Conservation (phyloP, 768 basidiomycete species). For the Omphalotus guepiniiformis region DNA sequence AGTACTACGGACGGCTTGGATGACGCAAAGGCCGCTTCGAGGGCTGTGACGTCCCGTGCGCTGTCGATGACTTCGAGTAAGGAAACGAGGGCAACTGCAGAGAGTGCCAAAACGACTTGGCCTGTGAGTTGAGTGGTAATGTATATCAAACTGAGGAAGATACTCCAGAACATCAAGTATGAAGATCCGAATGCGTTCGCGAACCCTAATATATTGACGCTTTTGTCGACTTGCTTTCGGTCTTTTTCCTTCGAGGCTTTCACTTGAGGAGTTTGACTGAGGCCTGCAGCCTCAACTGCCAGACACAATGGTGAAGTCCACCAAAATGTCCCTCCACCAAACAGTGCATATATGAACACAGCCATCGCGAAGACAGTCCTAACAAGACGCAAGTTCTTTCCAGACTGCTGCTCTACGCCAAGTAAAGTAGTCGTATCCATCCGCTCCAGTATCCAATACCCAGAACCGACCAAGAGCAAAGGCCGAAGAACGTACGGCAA, state of each 20-base stretch:
- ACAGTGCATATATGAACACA: slow-evolving; percentile 44
- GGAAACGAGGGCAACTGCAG: slow-evolving; percentile 62
- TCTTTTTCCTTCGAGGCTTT: too few relatives aligned
- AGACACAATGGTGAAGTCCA: slow-evolving; percentile 71
- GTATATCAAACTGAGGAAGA: slow-evolving; percentile 59
- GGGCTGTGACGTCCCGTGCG: slow-evolving; percentile 61
- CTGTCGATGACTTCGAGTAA: slow-evolving; percentile 82
- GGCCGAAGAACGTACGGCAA: slow-evolving; percentile 53
- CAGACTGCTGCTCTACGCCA: slow-evolving; percentile 44
- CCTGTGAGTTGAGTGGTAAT: slow-evolving; percentile 74
- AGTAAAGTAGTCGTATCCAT: slow-evolving; percentile 55
- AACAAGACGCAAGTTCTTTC: slow-evolving; percentile 39
- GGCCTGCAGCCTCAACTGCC: slow-evolving; percentile 45
- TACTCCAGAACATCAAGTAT: slow-evolving; percentile 78
- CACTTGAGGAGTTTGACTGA: too few relatives aligned
- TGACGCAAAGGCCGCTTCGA: slow-evolving; percentile 49
- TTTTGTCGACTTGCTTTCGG: slow-evolving; percentile 30
- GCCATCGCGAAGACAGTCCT: slow-evolving; percentile 63
- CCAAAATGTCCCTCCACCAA: slow-evolving; percentile 66
- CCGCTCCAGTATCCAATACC: slow-evolving; percentile 54
- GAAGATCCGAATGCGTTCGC: slow-evolving; percentile 89
- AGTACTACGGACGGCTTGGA: slow-evolving; percentile 42
- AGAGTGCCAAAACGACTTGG: slow-evolving; percentile 69
- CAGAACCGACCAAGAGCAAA: slow-evolving; percentile 68
- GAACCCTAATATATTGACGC: slow-evolving; percentile 71